These are phyloP conservation scores for Porcisia deanei DNA, from an alignment of 208 protist genomes.

Conservation along the genomic window DNA sequence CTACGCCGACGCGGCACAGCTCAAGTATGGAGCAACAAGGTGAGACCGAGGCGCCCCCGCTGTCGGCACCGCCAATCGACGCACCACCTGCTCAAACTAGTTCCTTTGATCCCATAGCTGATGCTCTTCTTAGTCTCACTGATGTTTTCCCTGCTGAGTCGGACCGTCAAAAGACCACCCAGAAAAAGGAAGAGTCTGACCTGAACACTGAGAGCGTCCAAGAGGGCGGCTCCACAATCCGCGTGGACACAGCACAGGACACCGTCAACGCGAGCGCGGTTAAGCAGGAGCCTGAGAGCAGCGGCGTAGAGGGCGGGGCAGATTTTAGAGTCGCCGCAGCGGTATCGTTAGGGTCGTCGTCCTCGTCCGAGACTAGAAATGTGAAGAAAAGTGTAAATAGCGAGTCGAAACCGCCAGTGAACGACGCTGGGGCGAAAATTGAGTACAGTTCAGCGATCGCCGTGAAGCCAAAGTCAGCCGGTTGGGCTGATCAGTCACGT, in stretches of 20 bases:
- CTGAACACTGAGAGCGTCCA: neutral
- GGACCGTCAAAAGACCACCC: neutral
- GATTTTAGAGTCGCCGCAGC: neutral
- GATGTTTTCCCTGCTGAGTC: neutral
- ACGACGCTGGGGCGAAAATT: too few relatives aligned
- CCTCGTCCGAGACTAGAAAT: neutral
- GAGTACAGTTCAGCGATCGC: slow-evolving; percentile 4
- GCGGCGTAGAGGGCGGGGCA: neutral
- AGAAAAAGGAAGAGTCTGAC: neutral
- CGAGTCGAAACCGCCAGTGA: too few relatives aligned
- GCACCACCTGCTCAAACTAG: neutral
- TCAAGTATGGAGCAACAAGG: neutral
- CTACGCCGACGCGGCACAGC: neutral
- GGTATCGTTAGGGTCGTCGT: neutral
- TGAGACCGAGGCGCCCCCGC: neutral
- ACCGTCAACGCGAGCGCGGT: neutral
- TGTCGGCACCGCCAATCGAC: neutral
- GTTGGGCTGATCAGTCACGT: neutral
- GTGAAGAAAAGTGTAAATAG: neutral
- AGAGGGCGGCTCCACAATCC: neutral
- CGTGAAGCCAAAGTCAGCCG: too few relatives aligned
- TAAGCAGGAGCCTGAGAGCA: neutral
- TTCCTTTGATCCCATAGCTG: neutral
- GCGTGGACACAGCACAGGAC: too few relatives aligned
- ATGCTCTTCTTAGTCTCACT: neutral